phyloP scores from a whole-genome alignment of 208 protist species.

The Plasmodiophora brassicae region DNA sequence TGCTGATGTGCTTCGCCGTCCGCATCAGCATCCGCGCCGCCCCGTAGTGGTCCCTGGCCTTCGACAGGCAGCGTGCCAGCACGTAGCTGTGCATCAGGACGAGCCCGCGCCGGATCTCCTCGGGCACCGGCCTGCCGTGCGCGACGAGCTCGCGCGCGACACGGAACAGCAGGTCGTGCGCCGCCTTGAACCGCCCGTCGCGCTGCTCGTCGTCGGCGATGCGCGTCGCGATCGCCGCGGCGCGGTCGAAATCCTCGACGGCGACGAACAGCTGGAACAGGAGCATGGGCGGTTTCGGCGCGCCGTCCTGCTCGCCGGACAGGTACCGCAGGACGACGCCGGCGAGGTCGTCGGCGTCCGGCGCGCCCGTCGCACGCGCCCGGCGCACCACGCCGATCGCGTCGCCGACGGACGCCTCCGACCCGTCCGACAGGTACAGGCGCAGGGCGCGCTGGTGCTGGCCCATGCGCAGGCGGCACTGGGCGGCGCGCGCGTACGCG shows the following conservation, averaged over 20 bases:
- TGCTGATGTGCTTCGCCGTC: slow-evolving; percentile 70
- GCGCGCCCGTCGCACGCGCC: not conserved
- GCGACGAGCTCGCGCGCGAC: not conserved
- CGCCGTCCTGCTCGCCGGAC: not conserved
- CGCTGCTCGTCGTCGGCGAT: not conserved
- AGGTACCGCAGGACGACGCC: not conserved
- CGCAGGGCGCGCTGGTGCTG: not conserved
- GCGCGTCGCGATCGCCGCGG: not conserved
- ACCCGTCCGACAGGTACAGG: not conserved
- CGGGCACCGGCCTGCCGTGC: not conserved
- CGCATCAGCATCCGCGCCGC: slow-evolving; percentile 89
- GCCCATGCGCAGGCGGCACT: not conserved
- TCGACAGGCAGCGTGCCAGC: slow-evolving; percentile 65
- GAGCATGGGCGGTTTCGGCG: not conserved
- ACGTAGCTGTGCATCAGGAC: slow-evolving; percentile 93
- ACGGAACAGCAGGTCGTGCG: not conserved
- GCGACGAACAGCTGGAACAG: not conserved
- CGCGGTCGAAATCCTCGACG: not conserved
- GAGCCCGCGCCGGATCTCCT: slow-evolving; percentile 54
- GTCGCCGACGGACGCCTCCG: not conserved
- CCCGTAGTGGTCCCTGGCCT: slow-evolving; percentile 66
- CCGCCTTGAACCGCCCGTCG: not conserved
- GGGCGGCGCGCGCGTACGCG: not conserved
- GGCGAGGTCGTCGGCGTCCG: not conserved
- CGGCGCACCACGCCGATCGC: not conserved